Evolutionary conservation across 2,329 filamentous ascomycete genomes (phyloP).

Genomic region (Botryotinia narcissicola): DNA sequence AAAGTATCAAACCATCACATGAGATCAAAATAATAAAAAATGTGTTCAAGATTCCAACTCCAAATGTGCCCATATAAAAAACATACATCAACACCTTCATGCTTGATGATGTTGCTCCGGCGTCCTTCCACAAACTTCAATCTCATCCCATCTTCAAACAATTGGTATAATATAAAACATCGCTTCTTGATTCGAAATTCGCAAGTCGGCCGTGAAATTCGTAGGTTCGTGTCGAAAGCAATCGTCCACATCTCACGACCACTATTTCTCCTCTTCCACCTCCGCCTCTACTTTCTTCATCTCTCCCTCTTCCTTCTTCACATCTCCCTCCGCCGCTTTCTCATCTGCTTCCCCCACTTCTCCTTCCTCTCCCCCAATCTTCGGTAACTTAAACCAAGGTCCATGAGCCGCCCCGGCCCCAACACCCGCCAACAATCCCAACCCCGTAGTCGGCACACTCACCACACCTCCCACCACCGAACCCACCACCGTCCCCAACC

Average conservation of each 20-base stretch:
- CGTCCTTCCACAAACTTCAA: background rate
- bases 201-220: background rate
- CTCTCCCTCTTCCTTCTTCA: conserved; percentile 8
- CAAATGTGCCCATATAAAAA: background rate
- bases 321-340: conserved; percentile 1
- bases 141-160: background rate
- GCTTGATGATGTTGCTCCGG: background rate
- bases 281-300: conserved; percentile 15
- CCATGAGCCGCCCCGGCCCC: conserved; percentile 31
- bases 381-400: conserved; percentile 30
- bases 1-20: background rate
- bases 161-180: conserved; percentile 4
- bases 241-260: background rate
- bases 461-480: conserved; percentile 23
- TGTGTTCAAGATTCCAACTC: background rate
- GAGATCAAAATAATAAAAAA: background rate
- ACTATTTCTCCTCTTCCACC: background rate
- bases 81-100: background rate
- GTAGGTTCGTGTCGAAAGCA: background rate
- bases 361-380: conserved; percentile 10
- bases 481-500: conserved; percentile 27
- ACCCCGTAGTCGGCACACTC: conserved; percentile 27
- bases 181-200: background rate
- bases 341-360: conserved; percentile 19
- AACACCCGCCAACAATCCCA: conserved; percentile 27